Conservation (phyloP, 108 stramenopile species). For the Skeletonema grethae region DNA sequence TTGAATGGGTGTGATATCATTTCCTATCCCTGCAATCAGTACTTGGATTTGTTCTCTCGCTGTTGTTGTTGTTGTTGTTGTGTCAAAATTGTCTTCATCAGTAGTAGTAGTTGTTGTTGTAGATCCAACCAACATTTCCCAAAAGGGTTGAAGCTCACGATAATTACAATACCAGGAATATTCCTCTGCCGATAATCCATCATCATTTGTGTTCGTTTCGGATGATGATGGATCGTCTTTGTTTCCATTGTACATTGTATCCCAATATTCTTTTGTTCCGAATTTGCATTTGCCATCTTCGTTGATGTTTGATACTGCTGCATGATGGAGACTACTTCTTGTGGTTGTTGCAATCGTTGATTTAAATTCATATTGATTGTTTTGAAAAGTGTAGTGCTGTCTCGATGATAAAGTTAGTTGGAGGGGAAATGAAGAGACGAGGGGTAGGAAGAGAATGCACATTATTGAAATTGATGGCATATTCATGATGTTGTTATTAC, state of each 20-base stretch:
- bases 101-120: no score
- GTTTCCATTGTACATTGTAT: constrained; percentile 27
- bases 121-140: constrained; percentile 28
- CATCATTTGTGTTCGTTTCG: background rate
- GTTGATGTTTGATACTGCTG: background rate
- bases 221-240: background rate
- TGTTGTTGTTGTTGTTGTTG: background rate
- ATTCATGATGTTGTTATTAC: no score
- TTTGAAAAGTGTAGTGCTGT: no score
- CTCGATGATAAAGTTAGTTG: no score
- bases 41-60: background rate
- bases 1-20: constrained; percentile 9
- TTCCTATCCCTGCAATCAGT: constrained; percentile 29
- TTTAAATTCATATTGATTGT: no score
- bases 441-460: no score
- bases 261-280: constrained; percentile 51
- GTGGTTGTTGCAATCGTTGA: no score
- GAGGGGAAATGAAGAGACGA: no score
- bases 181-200: background rate
- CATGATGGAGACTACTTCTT: background rate
- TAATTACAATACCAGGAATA: constrained; percentile 62
- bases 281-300: constrained; percentile 16
- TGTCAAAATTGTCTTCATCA: background rate
- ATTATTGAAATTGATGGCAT: no score
- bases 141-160: constrained; percentile 57